Conservation (phyloP, 2,329 filamentous ascomycete genomes). For the Pseudohalonectria lignicola region DNA sequence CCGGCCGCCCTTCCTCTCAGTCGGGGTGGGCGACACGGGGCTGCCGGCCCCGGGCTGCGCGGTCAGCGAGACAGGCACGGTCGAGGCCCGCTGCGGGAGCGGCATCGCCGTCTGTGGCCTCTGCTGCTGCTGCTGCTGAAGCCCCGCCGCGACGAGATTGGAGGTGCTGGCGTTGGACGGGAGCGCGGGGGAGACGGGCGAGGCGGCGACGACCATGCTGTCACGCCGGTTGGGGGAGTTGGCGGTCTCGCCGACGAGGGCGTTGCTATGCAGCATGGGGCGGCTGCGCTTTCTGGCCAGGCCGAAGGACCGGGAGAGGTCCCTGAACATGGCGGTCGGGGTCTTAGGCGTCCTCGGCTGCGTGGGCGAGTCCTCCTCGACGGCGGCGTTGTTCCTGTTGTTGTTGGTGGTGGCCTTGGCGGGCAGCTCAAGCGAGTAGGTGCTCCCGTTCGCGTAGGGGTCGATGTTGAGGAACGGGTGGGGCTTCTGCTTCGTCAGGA, state of each 20-base stretch:
- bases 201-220: not conserved
- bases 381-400: not conserved
- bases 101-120: no score
- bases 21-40: not conserved
- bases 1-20: not conserved
- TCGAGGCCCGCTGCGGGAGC: not conserved
- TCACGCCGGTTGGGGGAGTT: not conserved
- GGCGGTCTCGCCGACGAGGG: not conserved
- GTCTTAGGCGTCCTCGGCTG: slow-evolving; percentile 28
- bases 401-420: slow-evolving; percentile 8
- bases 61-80: not conserved
- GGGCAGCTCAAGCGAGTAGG: slow-evolving; percentile 16
- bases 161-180: not conserved
- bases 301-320: slow-evolving; percentile 32
- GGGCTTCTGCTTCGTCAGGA: slow-evolving; percentile 20
- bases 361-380: slow-evolving; percentile 12
- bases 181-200: not conserved
- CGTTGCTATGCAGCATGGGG: slow-evolving; percentile 23
- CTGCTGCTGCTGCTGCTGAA: not conserved
- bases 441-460: slow-evolving; percentile 33
- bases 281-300: slow-evolving; percentile 44
- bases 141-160: no score
- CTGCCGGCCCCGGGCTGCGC: not conserved
- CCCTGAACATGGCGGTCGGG: slow-evolving; percentile 36
- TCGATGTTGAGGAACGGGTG: slow-evolving; percentile 43